Conservation (phyloP, 345 rosid genomes). For the Heritiera littoralis region DNA sequence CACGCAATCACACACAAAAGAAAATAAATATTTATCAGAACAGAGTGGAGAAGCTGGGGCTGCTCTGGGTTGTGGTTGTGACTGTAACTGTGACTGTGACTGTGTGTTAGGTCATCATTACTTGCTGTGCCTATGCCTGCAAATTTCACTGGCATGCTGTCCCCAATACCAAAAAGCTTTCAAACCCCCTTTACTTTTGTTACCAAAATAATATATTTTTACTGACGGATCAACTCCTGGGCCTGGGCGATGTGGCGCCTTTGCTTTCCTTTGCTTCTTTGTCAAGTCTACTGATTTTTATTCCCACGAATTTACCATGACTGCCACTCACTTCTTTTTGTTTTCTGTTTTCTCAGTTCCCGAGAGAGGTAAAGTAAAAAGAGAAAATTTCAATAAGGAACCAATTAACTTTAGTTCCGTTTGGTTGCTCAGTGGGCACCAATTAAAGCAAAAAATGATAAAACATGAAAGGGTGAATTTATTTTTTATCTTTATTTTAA, state of each 20-base stretch:
- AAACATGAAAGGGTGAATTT: no score
- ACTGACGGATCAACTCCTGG: neutral
- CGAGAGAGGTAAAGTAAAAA: neutral
- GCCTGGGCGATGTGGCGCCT: neutral
- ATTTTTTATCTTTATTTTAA: no score
- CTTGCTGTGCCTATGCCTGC: slow-evolving; percentile 27
- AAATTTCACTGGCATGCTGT: slow-evolving; percentile 27
- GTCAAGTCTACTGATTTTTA: slow-evolving; percentile 10
- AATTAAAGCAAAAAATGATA: no score
- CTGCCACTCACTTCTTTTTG: slow-evolving; percentile 19
- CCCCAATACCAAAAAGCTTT: slow-evolving; percentile 17
- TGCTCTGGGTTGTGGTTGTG: neutral
- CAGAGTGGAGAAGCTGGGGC: neutral
- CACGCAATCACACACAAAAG: slow-evolving; percentile 37
- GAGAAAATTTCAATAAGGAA: no score
- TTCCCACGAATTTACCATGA: slow-evolving; percentile 20
- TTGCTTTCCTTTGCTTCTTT: neutral
- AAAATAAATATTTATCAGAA: neutral
- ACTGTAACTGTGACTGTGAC: neutral
- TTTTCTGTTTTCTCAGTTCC: neutral
- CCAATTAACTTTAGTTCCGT: no score
- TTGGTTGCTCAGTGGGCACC: no score
- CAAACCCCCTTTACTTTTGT: neutral
- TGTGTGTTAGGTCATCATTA: slow-evolving; percentile 36
- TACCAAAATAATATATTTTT: no score